Percentiles rank a stretch among this genome's conserved stretches.
Conservation (phyloP, 495 filamentous ascomycete species). For the Aspergillus kassunensis region DNA sequence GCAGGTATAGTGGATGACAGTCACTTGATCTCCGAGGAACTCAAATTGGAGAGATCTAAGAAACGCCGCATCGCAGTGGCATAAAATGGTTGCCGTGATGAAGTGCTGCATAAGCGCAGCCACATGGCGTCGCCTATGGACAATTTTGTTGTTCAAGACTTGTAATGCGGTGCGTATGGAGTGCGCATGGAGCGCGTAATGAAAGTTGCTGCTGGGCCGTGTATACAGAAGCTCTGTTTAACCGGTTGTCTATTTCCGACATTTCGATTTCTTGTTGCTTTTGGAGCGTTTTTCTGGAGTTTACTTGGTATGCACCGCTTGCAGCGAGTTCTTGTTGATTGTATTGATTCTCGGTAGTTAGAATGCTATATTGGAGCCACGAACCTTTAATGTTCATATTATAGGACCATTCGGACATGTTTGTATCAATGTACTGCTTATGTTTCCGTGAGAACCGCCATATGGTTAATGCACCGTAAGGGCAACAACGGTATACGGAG, state of each 20-base stretch:
- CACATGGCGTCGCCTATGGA: not conserved
- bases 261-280: slow-evolving; percentile 11
- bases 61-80: slow-evolving; percentile 10
- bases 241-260: not conserved
- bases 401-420: not conserved
- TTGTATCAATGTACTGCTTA: too few relatives aligned
- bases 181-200: not conserved
- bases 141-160: not conserved
- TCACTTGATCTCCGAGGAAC: slow-evolving; percentile 31
- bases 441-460: too few relatives aligned
- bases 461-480: too few relatives aligned
- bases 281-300: slow-evolving; percentile 8
- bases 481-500: too few relatives aligned
- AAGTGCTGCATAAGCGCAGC: not conserved
- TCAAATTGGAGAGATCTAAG: slow-evolving; percentile 17
- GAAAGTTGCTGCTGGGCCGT: slow-evolving; percentile 6
- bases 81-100: not conserved
- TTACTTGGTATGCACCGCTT: slow-evolving; percentile 5
- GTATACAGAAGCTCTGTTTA: not conserved
- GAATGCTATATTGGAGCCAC: not conserved
- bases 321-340: not conserved
- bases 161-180: not conserved
- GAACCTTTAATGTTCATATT: not conserved
- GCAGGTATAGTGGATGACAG: slow-evolving; percentile 44
- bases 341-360: not conserved